Evolutionary conservation across 2,329 filamentous ascomycete species (phyloP).

Genomic region (Botrytis aclada): DNA sequence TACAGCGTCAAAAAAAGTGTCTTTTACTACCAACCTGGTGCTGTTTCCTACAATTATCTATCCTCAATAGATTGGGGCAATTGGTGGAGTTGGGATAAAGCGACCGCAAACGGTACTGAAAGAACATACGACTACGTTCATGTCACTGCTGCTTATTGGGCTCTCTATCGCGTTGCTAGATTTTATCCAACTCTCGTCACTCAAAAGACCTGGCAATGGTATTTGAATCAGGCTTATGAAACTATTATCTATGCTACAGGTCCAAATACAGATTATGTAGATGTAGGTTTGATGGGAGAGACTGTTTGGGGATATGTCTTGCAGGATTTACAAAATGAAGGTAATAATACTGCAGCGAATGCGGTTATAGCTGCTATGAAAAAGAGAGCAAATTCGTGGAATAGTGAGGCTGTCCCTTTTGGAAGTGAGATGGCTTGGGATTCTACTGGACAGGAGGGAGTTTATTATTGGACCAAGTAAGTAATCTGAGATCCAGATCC

Average conservation of each 20-base stretch:
- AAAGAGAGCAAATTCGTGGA: constrained; percentile 49
- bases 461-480: constrained; percentile 53
- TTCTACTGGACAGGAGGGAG: constrained; percentile 58
- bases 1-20: constrained; percentile 53
- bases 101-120: constrained; percentile 45
- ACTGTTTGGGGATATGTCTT: constrained; percentile 55
- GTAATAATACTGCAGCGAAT: constrained; percentile 40
- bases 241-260: constrained; percentile 45
- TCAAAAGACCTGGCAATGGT: constrained; percentile 50
- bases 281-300: constrained; percentile 57
- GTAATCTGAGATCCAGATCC: not conserved
- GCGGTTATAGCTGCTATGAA: constrained; percentile 48
- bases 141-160: constrained; percentile 54
- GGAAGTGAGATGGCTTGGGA: constrained; percentile 63
- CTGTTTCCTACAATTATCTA: constrained; percentile 46
- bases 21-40: constrained; percentile 54
- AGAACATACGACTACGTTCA: constrained; percentile 60
- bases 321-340: constrained; percentile 49
- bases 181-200: constrained; percentile 46
- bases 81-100: constrained; percentile 52
- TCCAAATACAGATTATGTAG: constrained; percentile 44
- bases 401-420: constrained; percentile 51
- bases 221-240: constrained; percentile 51
- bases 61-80: constrained; percentile 46
- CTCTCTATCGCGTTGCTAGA: constrained; percentile 53